Evolutionary conservation across 345 rosid species (phyloP).

Genomic region (Stellera chamaejasme): DNA sequence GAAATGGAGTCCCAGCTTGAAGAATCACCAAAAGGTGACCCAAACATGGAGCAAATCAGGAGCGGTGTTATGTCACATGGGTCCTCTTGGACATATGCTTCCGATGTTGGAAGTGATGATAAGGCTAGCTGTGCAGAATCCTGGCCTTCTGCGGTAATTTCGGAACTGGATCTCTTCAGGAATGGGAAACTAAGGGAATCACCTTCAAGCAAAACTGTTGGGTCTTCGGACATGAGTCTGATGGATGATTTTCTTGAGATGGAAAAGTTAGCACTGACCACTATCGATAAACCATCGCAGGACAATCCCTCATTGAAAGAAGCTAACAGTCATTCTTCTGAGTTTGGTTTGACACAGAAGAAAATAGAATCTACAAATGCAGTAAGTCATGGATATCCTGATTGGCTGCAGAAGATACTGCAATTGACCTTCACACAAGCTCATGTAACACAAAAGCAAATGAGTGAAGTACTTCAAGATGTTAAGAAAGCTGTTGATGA

Average conservation of each 20-base stretch:
- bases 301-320: constrained; percentile 26
- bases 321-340: constrained; percentile 14
- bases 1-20: constrained; percentile 55
- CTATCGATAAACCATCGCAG: constrained; percentile 36
- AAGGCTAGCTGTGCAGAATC: constrained; percentile 70
- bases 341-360: constrained; percentile 13
- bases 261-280: constrained; percentile 69
- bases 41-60: constrained; percentile 30
- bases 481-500: constrained; percentile 33
- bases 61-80: constrained; percentile 32
- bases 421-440: constrained; percentile 40
- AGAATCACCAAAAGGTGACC: constrained; percentile 36
- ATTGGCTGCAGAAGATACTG: constrained; percentile 43
- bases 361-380: constrained; percentile 21
- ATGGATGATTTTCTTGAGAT: constrained; percentile 97
- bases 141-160: constrained; percentile 64
- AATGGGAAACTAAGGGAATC: constrained; percentile 40
- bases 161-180: constrained; percentile 67
- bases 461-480: constrained; percentile 50
- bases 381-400: constrained; percentile 17
- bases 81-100: constrained; percentile 44
- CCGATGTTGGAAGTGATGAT: constrained; percentile 66
- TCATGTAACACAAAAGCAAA: constrained; percentile 26
- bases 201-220: constrained; percentile 32
- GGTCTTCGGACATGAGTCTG: constrained; percentile 65